Conservation (phyloP, 176 grass and related monocot species). For the Oryza nivara region DNA sequence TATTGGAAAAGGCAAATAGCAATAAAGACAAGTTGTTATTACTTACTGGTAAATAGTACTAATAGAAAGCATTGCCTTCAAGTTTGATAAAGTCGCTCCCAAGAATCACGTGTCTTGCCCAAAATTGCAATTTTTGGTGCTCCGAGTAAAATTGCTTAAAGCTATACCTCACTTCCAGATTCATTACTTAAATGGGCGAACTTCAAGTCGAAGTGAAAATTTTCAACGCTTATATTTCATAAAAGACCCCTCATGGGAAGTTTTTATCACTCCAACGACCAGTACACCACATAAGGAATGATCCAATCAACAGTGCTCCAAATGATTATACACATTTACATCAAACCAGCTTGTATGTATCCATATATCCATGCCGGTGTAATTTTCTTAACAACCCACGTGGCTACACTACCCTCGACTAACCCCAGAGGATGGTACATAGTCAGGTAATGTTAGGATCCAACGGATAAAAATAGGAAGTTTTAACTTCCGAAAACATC, state of each 20-base stretch:
- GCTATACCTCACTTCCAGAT: constrained; percentile 17
- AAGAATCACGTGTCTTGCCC: constrained; percentile 35
- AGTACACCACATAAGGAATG: background rate
- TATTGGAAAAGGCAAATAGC: constrained; percentile 23
- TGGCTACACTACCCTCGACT: constrained; percentile 39
- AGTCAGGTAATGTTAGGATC: constrained; percentile 47
- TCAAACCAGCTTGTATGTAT: constrained; percentile 6
- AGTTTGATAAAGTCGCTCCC: constrained; percentile 48
- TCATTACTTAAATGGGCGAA: constrained; percentile 8
- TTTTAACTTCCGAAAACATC: constrained; percentile 33
- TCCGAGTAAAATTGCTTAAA: constrained; percentile 42
- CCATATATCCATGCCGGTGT: background rate
- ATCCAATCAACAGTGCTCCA: background rate
- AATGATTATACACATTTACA: background rate
- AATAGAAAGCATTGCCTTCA: constrained; percentile 51
- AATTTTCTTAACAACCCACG: constrained; percentile 8
- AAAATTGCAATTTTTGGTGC: constrained; percentile 39
- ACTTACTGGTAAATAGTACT: constrained; percentile 51
- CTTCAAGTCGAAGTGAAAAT: background rate
- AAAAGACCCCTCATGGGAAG: background rate
- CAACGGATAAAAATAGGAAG: constrained; percentile 2
- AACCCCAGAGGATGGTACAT: constrained; percentile 33
- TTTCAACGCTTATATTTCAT: constrained; percentile 35
- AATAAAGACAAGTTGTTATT: background rate
- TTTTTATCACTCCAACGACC: background rate